Conservation (phyloP, 1,139 yeast species). For the Entelexis sorbosivorans region DNA sequence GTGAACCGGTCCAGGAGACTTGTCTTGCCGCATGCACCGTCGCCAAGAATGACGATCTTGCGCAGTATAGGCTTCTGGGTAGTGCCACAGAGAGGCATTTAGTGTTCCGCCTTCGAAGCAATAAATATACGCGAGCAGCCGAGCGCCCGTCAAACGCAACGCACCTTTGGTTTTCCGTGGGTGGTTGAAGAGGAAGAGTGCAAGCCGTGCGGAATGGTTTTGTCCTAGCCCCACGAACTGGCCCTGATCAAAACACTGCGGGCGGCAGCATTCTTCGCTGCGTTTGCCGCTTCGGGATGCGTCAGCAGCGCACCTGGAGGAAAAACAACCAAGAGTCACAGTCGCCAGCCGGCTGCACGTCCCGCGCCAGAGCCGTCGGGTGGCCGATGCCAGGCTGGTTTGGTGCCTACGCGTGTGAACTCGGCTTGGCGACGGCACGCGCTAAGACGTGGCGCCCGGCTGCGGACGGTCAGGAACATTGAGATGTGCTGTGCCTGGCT, state of each 20-base stretch:
- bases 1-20: slow-evolving; percentile 92
- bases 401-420: too few relatives aligned
- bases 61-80: slow-evolving; percentile 66
- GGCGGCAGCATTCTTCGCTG: slow-evolving; percentile 5
- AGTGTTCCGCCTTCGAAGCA: neutral
- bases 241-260: slow-evolving; percentile 6
- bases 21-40: slow-evolving; percentile 93
- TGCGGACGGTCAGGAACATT: too few relatives aligned
- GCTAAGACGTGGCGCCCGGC: too few relatives aligned
- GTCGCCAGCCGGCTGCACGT: neutral
- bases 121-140: neutral
- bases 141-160: neutral
- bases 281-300: slow-evolving; percentile 5
- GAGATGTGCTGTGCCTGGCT: too few relatives aligned
- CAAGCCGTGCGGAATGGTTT: neutral
- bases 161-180: neutral
- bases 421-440: too few relatives aligned
- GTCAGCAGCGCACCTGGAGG: neutral
- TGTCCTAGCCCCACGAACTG: slow-evolving; percentile 5
- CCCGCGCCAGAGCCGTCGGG: too few relatives aligned
- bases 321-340: slow-evolving; percentile 3
- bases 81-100: slow-evolving; percentile 63
- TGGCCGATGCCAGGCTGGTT: too few relatives aligned
- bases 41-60: slow-evolving; percentile 91
- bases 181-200: neutral